Percentiles rank a stretch among this genome's conserved stretches.
These are phyloP conservation scores for Deuterostichococcus epilithicus DNA, from an alignment of 139 green algal genomes.

Conservation along the genomic window DNA sequence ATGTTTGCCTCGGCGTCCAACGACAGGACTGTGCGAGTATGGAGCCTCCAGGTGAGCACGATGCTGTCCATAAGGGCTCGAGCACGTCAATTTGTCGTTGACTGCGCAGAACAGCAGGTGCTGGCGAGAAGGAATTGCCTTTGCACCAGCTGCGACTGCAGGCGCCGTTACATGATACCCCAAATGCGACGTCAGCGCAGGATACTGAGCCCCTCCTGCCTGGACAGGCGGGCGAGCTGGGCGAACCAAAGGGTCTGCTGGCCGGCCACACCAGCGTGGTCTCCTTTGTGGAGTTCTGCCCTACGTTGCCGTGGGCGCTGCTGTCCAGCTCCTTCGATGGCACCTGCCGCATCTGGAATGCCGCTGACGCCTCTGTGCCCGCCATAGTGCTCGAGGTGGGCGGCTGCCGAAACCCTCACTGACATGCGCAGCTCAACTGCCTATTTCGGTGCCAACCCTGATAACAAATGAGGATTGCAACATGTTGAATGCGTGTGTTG, in stretches of 20 bases:
- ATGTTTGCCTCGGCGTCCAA: slow-evolving; percentile 58
- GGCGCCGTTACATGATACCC: neutral
- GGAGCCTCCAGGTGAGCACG: slow-evolving; percentile 51
- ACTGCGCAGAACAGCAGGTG: neutral
- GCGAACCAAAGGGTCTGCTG: slow-evolving; percentile 55
- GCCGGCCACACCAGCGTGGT: slow-evolving; percentile 51
- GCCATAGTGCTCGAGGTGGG: slow-evolving; percentile 36
- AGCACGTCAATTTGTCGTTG: neutral
- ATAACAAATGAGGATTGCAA: too few relatives aligned
- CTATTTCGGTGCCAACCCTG: too few relatives aligned
- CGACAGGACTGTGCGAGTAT: slow-evolving; percentile 57
- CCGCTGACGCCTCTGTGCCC: slow-evolving; percentile 13
- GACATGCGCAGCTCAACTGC: too few relatives aligned
- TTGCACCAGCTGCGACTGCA: neutral
- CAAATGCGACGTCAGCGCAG: neutral
- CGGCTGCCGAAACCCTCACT: too few relatives aligned
- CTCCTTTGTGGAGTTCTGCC: slow-evolving; percentile 67
- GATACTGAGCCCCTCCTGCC: neutral
- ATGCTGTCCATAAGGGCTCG: neutral
- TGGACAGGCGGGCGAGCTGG: slow-evolving; percentile 30
- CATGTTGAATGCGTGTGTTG: too few relatives aligned
- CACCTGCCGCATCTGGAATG: slow-evolving; percentile 70
- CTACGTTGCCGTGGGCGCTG: slow-evolving; percentile 34
- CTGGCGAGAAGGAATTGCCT: neutral
- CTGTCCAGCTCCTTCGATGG: slow-evolving; percentile 72